phyloP scores from a whole-genome alignment of 2,329 filamentous ascomycete species.

The Fusarium buharicum region DNA sequence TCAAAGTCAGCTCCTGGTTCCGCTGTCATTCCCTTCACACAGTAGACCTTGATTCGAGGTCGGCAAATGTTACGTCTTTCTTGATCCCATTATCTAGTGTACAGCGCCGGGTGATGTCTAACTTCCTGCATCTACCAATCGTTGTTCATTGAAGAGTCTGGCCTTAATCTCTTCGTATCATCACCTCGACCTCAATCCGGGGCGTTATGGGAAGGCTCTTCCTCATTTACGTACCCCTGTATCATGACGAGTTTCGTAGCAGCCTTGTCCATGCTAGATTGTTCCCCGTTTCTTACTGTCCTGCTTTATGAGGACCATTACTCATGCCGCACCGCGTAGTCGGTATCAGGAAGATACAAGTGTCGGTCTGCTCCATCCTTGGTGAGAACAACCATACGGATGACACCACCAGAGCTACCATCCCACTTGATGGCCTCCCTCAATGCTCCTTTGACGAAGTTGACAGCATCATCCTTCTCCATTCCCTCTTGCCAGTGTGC shows the following conservation, averaged over 20 bases:
- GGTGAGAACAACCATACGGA: conserved; percentile 96
- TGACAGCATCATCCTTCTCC: conserved; percentile 88
- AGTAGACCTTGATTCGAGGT: conserved; percentile 24
- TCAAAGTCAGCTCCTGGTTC: conserved; percentile 5
- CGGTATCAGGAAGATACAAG: conserved; percentile 92
- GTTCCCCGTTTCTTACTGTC: conserved; percentile 21
- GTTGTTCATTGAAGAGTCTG: conserved; percentile 19
- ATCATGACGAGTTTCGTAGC: conserved; percentile 34
- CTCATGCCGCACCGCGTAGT: conserved; percentile 80
- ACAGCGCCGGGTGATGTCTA: conserved; percentile 44
- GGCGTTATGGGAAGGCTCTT: conserved; percentile 10
- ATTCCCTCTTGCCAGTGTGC: conserved; percentile 95
- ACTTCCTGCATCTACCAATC: conserved; percentile 27
- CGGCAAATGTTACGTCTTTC: conserved; percentile 38
- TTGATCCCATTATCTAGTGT: conserved; percentile 47
- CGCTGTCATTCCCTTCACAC: conserved; percentile 20
- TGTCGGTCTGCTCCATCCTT: conserved; percentile 89
- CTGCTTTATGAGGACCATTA: conserved; percentile 46
- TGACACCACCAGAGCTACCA: conserved; percentile 97
- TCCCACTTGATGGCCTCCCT: conserved; percentile 99
- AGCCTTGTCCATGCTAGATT: conserved; percentile 22
- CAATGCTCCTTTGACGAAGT: conserved; percentile 92
- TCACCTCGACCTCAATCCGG: conserved; percentile 14
- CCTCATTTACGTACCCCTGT: conserved; percentile 17
- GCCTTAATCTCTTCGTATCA: conserved; percentile 17